These are phyloP conservation scores for Trametes cinnabarina DNA, from an alignment of 768 basidiomycete species.

Conservation along the genomic window DNA sequence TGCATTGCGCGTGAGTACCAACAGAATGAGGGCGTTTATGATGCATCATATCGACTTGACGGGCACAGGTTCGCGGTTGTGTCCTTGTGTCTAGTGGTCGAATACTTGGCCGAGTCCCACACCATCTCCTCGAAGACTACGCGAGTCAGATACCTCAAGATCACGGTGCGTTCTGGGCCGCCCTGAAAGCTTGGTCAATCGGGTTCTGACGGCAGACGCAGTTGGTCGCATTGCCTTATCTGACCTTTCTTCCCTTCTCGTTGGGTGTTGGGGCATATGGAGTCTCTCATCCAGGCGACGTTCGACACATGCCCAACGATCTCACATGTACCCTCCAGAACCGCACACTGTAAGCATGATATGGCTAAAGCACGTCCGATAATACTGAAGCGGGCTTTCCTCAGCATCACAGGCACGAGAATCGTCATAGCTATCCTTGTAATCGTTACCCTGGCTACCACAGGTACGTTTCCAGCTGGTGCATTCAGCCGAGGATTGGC, in stretches of 20 bases:
- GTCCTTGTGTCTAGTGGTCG: slow-evolving; percentile 18
- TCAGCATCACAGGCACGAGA: slow-evolving; percentile 5
- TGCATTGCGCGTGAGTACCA: neutral
- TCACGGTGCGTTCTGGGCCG: neutral
- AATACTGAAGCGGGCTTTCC: neutral
- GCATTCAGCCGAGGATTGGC: neutral
- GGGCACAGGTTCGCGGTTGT: slow-evolving; percentile 12
- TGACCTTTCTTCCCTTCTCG: slow-evolving; percentile 12
- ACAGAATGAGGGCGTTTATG: neutral
- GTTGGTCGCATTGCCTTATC: slow-evolving; percentile 19
- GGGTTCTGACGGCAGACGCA: no score
- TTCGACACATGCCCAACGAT: slow-evolving; percentile 17
- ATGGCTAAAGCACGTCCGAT: neutral
- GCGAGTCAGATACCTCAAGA: neutral
- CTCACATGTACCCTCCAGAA: slow-evolving; percentile 19
- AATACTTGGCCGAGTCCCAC: slow-evolving; percentile 9
- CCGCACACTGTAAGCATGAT: slow-evolving; percentile 12
- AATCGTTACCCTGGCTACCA: neutral
- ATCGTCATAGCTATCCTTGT: slow-evolving; percentile 1
- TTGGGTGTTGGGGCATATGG: slow-evolving; percentile 8
- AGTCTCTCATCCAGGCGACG: slow-evolving; percentile 3
- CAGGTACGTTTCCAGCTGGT: slow-evolving; percentile 1
- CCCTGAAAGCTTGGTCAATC: no score
- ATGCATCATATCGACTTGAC: neutral
- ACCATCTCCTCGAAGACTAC: neutral